These are phyloP conservation scores for Sugiyamaella pinicola DNA, from an alignment of 1,139 yeast genomes.

Conservation along the genomic window DNA sequence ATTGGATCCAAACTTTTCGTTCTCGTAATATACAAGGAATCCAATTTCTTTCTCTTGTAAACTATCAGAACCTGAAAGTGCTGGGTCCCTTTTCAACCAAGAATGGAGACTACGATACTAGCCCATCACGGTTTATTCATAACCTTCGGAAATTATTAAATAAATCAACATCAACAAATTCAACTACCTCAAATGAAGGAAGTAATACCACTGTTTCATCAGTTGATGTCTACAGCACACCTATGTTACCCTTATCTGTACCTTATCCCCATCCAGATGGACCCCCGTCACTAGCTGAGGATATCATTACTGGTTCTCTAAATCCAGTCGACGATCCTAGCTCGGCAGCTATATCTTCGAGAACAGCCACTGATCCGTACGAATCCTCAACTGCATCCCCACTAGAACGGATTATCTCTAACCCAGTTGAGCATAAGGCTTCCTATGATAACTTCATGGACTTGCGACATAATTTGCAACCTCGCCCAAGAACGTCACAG, in stretches of 20 bases:
- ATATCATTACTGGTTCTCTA: neutral
- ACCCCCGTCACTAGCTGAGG: neutral
- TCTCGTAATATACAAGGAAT: constrained; percentile 63
- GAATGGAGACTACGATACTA: constrained; percentile 48
- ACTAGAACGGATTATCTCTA: constrained; percentile 14
- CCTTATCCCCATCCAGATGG: constrained; percentile 3
- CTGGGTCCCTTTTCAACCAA: constrained; percentile 46
- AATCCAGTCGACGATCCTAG: constrained; percentile 6
- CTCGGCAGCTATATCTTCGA: neutral
- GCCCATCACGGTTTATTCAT: constrained; percentile 59
- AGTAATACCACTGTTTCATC: neutral
- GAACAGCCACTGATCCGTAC: neutral
- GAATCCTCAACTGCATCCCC: constrained; percentile 6
- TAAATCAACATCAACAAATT: constrained; percentile 34
- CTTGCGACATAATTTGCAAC: constrained; percentile 6
- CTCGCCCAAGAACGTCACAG: constrained; percentile 15
- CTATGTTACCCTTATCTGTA: neutral
- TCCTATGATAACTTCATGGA: constrained; percentile 16
- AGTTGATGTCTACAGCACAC: neutral
- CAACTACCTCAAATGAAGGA: constrained; percentile 12
- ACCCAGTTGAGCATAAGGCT: constrained; percentile 9
- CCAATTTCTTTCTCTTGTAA: constrained; percentile 65
- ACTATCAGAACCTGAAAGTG: constrained; percentile 58
- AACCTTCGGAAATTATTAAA: constrained; percentile 53
- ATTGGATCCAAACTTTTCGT: constrained; percentile 70